Evolutionary conservation across 768 basidiomycete species (phyloP), one percentile per base, ranked within the genome.

Genomic region (Lactarius hatsudake): DNA sequence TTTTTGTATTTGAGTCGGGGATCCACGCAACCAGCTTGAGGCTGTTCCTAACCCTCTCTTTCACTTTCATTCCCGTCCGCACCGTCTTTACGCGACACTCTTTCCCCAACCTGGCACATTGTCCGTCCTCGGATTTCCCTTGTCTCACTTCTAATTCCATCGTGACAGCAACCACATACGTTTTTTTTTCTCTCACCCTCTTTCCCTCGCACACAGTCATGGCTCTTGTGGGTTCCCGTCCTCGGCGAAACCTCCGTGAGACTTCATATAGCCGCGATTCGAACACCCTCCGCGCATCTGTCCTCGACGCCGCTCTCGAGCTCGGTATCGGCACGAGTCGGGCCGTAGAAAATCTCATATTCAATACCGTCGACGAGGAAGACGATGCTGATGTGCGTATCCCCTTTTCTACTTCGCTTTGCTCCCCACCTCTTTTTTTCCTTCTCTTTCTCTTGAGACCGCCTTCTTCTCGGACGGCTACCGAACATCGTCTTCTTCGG

Each of bases 291-390:
- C 83, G 90, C 18, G 89, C 90, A 1, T 90, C 89, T 18, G 89
- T 91, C 28, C 83, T 91, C 48, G 88, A 91, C 72, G 87, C 82
- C 8, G 90, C 89, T 8, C 80, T 91, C 45, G 79, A 89, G 73
- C 82, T 91, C 15, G 90, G 90, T 3, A 73, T 91, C 23, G 83
- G 83, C 38, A 81, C 76, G 40, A 89, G 83, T 68, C 79, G 81
- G 20, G 80, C 84, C 32, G 84, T 91, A 23, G 83, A 87, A 6
- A 79, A 87, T 67, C 89, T 89, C 86, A 89, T 91, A 73, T 90
- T 90, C 75, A 86, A 84, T 65, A 85, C 87, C 56, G 77, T 86
- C 1, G 70, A 84, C 32, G 78, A 80, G 51, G 87, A 83, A 67
- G 87, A 86, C 64, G 84, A 70, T 0, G 78, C 5, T 65, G 84